Conservation (phyloP, 495 filamentous ascomycete genomes). For the Penicillium lividum region DNA sequence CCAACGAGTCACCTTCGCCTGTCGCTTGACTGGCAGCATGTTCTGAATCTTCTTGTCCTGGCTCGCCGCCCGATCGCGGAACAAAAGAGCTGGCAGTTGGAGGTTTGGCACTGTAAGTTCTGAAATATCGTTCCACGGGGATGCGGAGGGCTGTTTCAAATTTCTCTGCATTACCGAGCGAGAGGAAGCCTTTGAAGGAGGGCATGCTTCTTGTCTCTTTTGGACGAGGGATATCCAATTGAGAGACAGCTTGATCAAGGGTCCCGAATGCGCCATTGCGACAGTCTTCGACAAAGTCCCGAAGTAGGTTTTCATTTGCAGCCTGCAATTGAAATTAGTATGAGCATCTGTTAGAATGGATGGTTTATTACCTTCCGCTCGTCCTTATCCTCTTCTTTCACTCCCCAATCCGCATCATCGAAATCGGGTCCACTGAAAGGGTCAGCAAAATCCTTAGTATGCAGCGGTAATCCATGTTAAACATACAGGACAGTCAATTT, state of each 20-base stretch:
- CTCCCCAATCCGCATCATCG: constrained; percentile 86
- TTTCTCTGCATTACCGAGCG: constrained; percentile 71
- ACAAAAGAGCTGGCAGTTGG: constrained; percentile 77
- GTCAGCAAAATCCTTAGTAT: constrained; percentile 26
- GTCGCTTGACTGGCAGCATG: constrained; percentile 43
- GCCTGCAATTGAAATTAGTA: constrained; percentile 24
- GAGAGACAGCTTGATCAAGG: constrained; percentile 78
- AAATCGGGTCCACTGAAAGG: constrained; percentile 85
- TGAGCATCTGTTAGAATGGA: not conserved
- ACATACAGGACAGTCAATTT: constrained; percentile 79
- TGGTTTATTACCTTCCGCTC: constrained; percentile 56
- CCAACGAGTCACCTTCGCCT: constrained; percentile 45
- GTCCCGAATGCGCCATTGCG: constrained; percentile 72
- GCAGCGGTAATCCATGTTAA: no score
- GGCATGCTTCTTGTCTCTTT: constrained; percentile 71
- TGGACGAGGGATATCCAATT: constrained; percentile 71
- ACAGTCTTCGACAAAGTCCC: constrained; percentile 60
- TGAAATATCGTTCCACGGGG: constrained; percentile 85
- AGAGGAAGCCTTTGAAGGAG: constrained; percentile 77
- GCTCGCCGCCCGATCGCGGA: constrained; percentile 45
- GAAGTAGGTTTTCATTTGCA: constrained; percentile 68
- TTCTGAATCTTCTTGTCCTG: constrained; percentile 41
- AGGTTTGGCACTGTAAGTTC: constrained; percentile 72
- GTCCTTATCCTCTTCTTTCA: constrained; percentile 90
- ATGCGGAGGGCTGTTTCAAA: constrained; percentile 81